Percentiles rank a stretch among this genome's conserved stretches.
phyloP scores from a whole-genome alignment of 2,329 filamentous ascomycete species.

The Rugonectria rugulosa region DNA sequence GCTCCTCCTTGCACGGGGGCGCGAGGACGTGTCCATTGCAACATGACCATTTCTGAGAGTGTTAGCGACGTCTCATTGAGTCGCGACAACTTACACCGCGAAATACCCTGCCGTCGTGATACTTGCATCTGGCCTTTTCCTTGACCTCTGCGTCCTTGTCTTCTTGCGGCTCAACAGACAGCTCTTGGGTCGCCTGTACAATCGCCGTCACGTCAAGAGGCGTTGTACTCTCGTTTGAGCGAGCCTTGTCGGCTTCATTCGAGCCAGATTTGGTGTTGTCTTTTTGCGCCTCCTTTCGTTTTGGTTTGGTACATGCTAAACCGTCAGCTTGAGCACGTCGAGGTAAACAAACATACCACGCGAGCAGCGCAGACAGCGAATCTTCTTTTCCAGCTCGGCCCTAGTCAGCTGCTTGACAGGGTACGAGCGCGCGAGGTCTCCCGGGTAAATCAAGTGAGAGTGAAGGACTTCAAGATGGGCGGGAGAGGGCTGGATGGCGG shows the following conservation, averaged over 20 bases:
- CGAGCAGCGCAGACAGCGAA: not conserved
- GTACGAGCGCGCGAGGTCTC: not conserved
- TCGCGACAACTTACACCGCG: not conserved
- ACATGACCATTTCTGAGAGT: constrained; percentile 23
- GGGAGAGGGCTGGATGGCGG: not conserved
- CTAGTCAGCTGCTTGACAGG: not conserved
- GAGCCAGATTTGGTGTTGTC: not conserved
- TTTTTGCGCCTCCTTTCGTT: not conserved
- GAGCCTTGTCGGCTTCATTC: not conserved
- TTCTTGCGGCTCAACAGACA: not conserved
- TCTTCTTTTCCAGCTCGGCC: not conserved
- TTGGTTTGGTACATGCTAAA: not conserved
- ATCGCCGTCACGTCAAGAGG: no score
- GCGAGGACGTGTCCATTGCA: not conserved
- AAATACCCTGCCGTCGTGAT: not conserved
- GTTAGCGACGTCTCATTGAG: not conserved
- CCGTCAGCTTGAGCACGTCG: not conserved
- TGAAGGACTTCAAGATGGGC: not conserved
- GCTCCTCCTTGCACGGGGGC: constrained; percentile 10
- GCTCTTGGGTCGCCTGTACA: not conserved
- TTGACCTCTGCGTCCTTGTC: not conserved
- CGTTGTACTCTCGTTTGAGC: no score
- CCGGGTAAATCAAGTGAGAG: not conserved
- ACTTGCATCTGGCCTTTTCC: not conserved
- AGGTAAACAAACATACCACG: not conserved